These are phyloP conservation scores for Fagus sylvatica DNA, from an alignment of 306 rosid species.

Conservation along the genomic window DNA sequence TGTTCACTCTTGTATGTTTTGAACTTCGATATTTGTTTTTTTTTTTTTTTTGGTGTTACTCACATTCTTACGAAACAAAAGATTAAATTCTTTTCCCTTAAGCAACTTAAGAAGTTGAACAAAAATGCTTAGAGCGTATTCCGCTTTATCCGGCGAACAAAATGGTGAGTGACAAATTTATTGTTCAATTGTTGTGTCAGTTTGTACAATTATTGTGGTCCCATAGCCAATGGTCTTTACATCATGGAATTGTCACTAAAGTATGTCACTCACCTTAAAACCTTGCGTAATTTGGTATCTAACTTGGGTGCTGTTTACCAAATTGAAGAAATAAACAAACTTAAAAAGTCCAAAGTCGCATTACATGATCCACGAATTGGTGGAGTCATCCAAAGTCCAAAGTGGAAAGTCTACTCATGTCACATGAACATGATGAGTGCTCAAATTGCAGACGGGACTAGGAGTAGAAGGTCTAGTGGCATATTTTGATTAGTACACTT, in stretches of 20 bases:
- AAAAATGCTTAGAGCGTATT: no score
- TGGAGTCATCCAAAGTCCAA: background rate
- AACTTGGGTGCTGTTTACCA: background rate
- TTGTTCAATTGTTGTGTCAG: no score
- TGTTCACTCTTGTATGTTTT: no score
- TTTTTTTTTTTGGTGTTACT: no score
- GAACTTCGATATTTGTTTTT: no score
- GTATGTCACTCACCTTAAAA: background rate
- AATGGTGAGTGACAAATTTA: no score
- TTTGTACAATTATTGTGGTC: no score
- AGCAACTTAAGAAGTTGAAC: no score
- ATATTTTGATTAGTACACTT: background rate
- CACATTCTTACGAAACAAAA: no score
- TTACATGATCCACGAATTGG: background rate
- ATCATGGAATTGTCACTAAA: background rate
- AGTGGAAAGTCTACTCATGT: background rate
- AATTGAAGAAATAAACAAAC: background rate
- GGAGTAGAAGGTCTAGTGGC: background rate
- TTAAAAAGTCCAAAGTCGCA: background rate
- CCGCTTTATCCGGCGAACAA: no score
- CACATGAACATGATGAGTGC: no score
- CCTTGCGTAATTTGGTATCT: background rate
- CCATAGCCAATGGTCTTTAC: background rate
- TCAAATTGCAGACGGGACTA: background rate
- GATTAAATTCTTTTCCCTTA: no score